Percentiles rank a stretch among this genome's conserved stretches.
Evolutionary conservation across 805 yeast species (phyloP).

Genomic region (Cyberlindnera mrakii): DNA sequence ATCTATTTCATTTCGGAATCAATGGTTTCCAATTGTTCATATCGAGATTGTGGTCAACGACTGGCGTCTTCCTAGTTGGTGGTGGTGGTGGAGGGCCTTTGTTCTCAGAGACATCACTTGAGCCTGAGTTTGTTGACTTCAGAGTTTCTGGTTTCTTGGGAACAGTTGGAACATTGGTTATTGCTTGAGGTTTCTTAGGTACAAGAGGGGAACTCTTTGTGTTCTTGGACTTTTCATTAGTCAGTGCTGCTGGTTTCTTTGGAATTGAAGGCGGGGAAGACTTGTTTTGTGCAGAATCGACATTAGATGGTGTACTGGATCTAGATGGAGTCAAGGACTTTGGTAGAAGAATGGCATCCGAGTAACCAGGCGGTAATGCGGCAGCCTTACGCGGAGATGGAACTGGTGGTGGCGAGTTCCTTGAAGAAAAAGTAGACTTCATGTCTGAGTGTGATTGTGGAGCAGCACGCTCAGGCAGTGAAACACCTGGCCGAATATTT

Average conservation of each 20-base stretch:
- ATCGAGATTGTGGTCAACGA: constrained; percentile 1
- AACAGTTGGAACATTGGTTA: constrained; percentile 3
- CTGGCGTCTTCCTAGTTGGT: constrained; percentile 7
- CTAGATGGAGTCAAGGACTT: constrained; percentile 23
- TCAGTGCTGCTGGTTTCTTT: constrained; percentile 16
- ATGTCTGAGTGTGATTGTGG: constrained; percentile 1
- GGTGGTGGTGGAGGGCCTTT: constrained; percentile 13
- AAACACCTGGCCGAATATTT: constrained; percentile 5
- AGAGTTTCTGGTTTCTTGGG: constrained; percentile 12
- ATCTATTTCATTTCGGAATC: constrained; percentile 11
- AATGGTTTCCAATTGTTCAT: constrained; percentile 19
- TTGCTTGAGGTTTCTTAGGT: constrained; percentile 3
- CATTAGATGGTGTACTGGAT: constrained; percentile 9
- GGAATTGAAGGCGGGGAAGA: constrained; percentile 16
- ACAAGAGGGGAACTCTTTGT: constrained; percentile 1
- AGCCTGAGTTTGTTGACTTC: neutral
- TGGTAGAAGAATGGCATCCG: constrained; percentile 28
- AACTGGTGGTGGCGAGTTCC: constrained; percentile 24
- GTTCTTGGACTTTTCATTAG: constrained; percentile 14
- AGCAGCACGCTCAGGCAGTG: constrained; percentile 13
- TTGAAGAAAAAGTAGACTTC: constrained; percentile 1
- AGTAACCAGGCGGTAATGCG: constrained; percentile 32
- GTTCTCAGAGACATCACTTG: constrained; percentile 1
- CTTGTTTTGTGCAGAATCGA: constrained; percentile 13
- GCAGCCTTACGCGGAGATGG: constrained; percentile 27